Conservation (phyloP, 1,284 basidiomycete genomes). For the Ustilago hordei region DNA sequence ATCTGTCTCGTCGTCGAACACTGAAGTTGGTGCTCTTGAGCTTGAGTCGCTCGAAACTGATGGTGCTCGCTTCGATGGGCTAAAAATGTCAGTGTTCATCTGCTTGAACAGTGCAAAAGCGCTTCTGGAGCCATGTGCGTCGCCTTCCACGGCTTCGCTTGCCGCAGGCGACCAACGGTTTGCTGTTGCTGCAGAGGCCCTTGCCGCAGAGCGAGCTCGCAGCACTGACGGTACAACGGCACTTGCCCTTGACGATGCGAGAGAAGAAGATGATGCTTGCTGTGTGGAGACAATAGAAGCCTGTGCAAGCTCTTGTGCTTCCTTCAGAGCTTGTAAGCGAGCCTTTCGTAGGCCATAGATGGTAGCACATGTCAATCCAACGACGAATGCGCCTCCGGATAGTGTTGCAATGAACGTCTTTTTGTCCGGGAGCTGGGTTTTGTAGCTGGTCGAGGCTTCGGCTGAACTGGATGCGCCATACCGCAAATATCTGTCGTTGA, state of each 20-base stretch:
- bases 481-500: not conserved
- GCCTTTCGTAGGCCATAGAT: constrained; percentile 50
- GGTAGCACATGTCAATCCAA: constrained; percentile 44
- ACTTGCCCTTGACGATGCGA: not conserved
- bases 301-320: constrained; percentile 38
- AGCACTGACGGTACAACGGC: not conserved
- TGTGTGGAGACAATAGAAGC: constrained; percentile 6
- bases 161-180: not conserved
- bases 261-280: not conserved
- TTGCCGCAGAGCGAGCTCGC: not conserved
- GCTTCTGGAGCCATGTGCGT: constrained; percentile 1
- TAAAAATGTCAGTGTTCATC: constrained; percentile 38
- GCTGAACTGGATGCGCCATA: not conserved
- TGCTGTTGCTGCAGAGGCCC: not conserved
- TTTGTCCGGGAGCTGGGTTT: constrained; percentile 36
- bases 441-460: constrained; percentile 40
- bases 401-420: constrained; percentile 53
- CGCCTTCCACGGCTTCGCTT: not conserved
- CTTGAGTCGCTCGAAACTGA: not conserved
- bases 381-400: constrained; percentile 42
- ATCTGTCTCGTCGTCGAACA: constrained; percentile 43
- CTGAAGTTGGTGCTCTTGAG: constrained; percentile 34
- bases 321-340: constrained; percentile 35
- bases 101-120: constrained; percentile 29
- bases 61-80: constrained; percentile 11